Conservation (phyloP, 2,329 filamentous ascomycete species). For the Pleurostoma richardsiae region DNA sequence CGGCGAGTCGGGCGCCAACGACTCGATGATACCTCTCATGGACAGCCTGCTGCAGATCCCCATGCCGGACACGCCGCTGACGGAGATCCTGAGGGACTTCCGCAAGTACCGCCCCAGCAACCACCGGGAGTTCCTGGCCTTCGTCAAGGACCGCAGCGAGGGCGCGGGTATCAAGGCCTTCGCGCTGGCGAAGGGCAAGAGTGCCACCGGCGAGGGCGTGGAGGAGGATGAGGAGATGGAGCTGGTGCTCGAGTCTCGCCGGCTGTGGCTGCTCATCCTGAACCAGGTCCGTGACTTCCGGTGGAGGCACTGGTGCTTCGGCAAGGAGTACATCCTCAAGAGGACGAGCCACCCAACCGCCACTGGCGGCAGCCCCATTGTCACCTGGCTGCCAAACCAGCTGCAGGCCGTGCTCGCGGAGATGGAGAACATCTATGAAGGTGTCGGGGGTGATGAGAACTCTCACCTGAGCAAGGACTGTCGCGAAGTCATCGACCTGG, state of each 20-base stretch:
- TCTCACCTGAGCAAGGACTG: constrained; percentile 38
- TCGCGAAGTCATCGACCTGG: constrained; percentile 63
- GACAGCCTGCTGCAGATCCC: constrained; percentile 81
- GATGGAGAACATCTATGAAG: constrained; percentile 56
- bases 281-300: constrained; percentile 77
- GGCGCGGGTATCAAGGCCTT: constrained; percentile 53
- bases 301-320: constrained; percentile 84
- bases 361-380: constrained; percentile 76
- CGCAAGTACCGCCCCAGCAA: constrained; percentile 83
- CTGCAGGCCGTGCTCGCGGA: constrained; percentile 67
- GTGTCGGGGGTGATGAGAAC: constrained; percentile 34
- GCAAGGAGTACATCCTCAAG: constrained; percentile 79
- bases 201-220: constrained; percentile 16
- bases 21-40: constrained; percentile 87
- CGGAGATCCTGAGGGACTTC: constrained; percentile 84
- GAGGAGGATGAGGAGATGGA: constrained; percentile 18
- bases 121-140: constrained; percentile 78
- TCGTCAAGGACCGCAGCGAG: constrained; percentile 50
- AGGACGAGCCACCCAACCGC: constrained; percentile 71
- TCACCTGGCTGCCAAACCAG: constrained; percentile 82
- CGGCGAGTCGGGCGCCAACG: constrained; percentile 89
- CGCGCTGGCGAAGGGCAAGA: constrained; percentile 31
- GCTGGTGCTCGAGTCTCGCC: constrained; percentile 48
- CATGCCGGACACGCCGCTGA: constrained; percentile 87
- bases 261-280: constrained; percentile 60